Conservation (phyloP, 1,139 yeast species). For the Blastobotrys buckinghamii region DNA sequence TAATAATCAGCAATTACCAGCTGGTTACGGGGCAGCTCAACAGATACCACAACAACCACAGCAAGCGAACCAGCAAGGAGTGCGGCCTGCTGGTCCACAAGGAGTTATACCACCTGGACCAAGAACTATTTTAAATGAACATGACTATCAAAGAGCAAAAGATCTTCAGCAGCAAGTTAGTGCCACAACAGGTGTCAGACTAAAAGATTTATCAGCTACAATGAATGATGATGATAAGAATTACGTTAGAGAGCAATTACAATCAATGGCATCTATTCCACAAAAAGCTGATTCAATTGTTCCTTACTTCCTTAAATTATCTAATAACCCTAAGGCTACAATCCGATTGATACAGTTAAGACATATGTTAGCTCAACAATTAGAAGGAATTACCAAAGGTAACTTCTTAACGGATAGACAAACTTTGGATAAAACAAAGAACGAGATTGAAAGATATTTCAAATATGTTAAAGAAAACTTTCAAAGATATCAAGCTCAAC, state of each 20-base stretch:
- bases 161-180: slow-evolving; percentile 65
- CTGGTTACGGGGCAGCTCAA: slow-evolving; percentile 6
- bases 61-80: slow-evolving; percentile 17
- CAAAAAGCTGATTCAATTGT: slow-evolving; percentile 68
- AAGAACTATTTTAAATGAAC: slow-evolving; percentile 30
- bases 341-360: slow-evolving; percentile 72
- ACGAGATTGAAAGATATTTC: slow-evolving; percentile 69
- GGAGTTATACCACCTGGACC: slow-evolving; percentile 14
- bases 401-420: slow-evolving; percentile 62
- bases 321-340: slow-evolving; percentile 70
- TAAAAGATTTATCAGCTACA: slow-evolving; percentile 58
- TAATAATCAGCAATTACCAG: no score
- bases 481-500: slow-evolving; percentile 17
- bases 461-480: slow-evolving; percentile 59
- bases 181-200: slow-evolving; percentile 55
- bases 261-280: slow-evolving; percentile 55
- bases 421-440: slow-evolving; percentile 60
- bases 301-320: slow-evolving; percentile 68
- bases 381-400: slow-evolving; percentile 60
- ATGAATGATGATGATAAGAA: slow-evolving; percentile 60
- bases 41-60: slow-evolving; percentile 20
- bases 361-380: slow-evolving; percentile 68
- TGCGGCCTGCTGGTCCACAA: slow-evolving; percentile 14
- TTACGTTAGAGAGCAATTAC: slow-evolving; percentile 53
- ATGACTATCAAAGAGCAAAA: slow-evolving; percentile 50